Evolutionary conservation across 805 yeast genomes (phyloP), one percentile per base, ranked within the genome.

Genomic region (Candida morakotiae): DNA sequence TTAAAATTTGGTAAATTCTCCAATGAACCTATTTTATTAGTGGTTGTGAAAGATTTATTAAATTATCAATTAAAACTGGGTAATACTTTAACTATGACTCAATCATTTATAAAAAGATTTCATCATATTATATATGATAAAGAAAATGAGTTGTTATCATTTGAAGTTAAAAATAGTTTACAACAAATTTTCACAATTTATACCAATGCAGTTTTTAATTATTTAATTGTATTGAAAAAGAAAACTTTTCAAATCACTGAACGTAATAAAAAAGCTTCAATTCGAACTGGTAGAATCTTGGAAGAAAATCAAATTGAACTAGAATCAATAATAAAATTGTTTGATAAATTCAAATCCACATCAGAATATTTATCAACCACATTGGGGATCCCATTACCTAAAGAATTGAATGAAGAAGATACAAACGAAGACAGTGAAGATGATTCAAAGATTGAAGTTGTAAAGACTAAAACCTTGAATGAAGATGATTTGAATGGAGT

Each of bases 201-300:
- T 46, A 54, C 75, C 0, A 65, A 62, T 10, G 72, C 71, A 0
- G 63, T 73, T 0, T 57, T 72, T 9, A 42, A 58, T 1, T 54
- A 58, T 19, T 53, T 77, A 1, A 52, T 53, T 3, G 54, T 52
- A 1, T 45, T 68, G n/a, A 62, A 67, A 34, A 48, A 54, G n/a
- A 54, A 55, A n/a, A 51, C 72, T 0, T 43, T 51, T 9, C 60
- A 58, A 15, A 51, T 68, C 9, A 58, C 58, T 15, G 56, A 57
- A 15, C 66, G 63, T 36, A 75, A 72, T 38, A 67, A 70, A 31
- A 73, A 71, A 38, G 74, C 79, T 2, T 77, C 83, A 37, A 75
- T 84, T 38, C 71, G 83, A 46, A 77, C 83, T 1, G 95, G 95
- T 17, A 75, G 72, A 43, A 50, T 75, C 1, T 53, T 69, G 13